Evolutionary conservation across 257 asterid genomes (phyloP).

Genomic region (Lycium barbarum): DNA sequence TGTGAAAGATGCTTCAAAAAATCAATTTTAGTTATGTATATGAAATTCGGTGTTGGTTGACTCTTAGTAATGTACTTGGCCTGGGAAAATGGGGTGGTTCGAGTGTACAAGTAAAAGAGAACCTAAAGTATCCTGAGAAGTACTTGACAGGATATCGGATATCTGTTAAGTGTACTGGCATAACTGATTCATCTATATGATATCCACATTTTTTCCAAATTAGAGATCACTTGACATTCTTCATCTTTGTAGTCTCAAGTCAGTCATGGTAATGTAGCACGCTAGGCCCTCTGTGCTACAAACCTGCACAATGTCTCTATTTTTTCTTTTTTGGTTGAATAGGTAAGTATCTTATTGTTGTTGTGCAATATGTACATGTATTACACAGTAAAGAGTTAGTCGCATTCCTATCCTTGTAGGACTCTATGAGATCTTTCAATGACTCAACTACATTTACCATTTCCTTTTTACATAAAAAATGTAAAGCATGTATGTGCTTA

Average conservation of each 20-base stretch:
- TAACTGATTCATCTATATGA: conserved; percentile 8
- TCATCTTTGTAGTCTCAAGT: not conserved
- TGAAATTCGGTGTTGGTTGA: not conserved
- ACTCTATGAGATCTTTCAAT: not conserved
- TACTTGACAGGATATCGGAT: not conserved
- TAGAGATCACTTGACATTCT: not conserved
- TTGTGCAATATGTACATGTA: not conserved
- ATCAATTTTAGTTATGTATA: not conserved
- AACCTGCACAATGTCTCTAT: not conserved
- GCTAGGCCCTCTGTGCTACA: not conserved
- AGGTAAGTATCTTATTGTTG: not conserved
- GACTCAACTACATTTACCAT: conserved; percentile 3
- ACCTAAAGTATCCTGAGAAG: not conserved
- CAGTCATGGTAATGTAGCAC: not conserved
- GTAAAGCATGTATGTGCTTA: not conserved
- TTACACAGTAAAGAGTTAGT: not conserved
- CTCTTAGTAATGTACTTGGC: not conserved
- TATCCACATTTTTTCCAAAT: not conserved
- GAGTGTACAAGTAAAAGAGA: not conserved
- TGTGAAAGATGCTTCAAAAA: not conserved
- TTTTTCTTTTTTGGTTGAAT: not conserved
- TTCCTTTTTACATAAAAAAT: not conserved
- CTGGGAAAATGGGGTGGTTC: not conserved
- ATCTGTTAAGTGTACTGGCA: too few species aligned
- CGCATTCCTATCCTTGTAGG: not conserved